phyloP scores from a whole-genome alignment of 352 stramenopile species.

The Thalassiosira allenii region DNA sequence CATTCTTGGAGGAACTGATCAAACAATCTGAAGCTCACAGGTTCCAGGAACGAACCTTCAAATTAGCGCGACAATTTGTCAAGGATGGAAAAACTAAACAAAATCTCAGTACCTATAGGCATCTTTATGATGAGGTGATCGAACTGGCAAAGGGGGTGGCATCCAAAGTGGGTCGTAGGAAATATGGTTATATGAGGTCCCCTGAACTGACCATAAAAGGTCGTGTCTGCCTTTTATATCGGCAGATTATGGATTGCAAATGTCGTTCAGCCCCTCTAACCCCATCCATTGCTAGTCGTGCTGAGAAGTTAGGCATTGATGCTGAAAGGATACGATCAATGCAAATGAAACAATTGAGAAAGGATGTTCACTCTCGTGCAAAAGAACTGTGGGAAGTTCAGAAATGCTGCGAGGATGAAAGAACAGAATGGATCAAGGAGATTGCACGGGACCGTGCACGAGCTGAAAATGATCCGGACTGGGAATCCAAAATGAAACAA shows the following conservation, averaged over 20 bases:
- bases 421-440: constrained; percentile 13
- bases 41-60: neutral
- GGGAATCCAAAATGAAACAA: constrained; percentile 16
- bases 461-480: neutral
- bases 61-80: neutral
- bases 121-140: neutral
- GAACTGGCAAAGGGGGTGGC: neutral
- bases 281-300: neutral
- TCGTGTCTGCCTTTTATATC: neutral
- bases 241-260: neutral
- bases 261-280: neutral
- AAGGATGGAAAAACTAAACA: neutral
- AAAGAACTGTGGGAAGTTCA: constrained; percentile 21
- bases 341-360: neutral
- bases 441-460: neutral
- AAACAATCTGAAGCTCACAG: neutral
- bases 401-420: neutral
- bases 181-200: neutral
- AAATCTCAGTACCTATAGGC: neutral
- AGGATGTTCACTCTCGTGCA: neutral
- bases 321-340: neutral
- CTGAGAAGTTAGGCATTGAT: neutral
- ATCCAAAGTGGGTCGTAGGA: neutral
- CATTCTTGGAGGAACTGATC: constrained; percentile 5
- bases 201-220: neutral